These are phyloP conservation scores for Rhodotorula kratochvilovae DNA, from an alignment of 768 basidiomycete genomes.

Conservation along the genomic window DNA sequence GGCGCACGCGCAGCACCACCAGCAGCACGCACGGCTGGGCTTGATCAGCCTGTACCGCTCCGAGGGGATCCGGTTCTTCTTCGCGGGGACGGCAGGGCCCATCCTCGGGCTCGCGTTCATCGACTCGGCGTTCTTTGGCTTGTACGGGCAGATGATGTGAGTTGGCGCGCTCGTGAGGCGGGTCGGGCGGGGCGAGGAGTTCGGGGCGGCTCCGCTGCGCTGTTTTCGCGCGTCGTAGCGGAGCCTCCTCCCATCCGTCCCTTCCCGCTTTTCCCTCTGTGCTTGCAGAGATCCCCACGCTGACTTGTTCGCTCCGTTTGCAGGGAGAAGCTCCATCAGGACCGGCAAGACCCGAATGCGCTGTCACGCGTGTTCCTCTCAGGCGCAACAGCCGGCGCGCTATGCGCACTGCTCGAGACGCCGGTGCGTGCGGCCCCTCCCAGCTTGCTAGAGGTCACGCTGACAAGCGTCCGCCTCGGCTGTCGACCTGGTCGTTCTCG, in stretches of 20 bases:
- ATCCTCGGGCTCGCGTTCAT: conserved; percentile 39
- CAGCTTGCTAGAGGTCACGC: neutral
- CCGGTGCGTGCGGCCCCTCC: conserved; percentile 15
- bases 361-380: conserved; percentile 23
- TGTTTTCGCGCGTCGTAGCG: too few species aligned
- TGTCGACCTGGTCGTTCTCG: neutral
- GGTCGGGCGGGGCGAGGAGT: too few species aligned
- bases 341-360: conserved; percentile 34
- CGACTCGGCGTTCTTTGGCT: conserved; percentile 38
- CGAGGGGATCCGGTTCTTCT: conserved; percentile 37
- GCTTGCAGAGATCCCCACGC: neutral
- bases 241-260: too few species aligned
- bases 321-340: conserved; percentile 33
- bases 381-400: conserved; percentile 27
- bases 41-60: conserved; percentile 29
- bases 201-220: too few species aligned
- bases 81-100: conserved; percentile 37
- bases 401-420: conserved; percentile 37
- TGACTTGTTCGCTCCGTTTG: neutral
- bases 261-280: too few species aligned
- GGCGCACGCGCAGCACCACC: neutral
- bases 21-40: neutral
- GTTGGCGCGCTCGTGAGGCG: neutral
- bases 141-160: conserved; percentile 39
- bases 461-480: too few species aligned